Evolutionary conservation across 2,329 filamentous ascomycete species (phyloP), one percentile per base, ranked within the genome.

Genomic region (Ophiocordyceps camponoti-floridani): DNA sequence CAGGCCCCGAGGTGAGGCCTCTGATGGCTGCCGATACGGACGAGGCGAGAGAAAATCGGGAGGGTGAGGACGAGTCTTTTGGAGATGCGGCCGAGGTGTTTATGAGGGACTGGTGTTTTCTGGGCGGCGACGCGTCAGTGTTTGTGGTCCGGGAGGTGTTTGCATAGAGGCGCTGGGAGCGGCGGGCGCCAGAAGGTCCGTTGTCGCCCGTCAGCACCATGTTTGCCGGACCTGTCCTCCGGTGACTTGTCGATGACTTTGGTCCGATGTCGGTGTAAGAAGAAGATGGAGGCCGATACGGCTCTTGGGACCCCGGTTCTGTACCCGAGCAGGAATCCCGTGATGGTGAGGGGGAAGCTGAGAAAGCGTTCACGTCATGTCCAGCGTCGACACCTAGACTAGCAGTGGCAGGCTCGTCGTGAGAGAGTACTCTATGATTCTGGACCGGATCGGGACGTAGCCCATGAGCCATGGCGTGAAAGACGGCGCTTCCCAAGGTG

Each of bases 21-120:
- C 55, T 66, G 41, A 70, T 55, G 11, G 66, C 60, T 10, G 66
- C 60, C 5, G 68, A 63, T 55, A 71, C 61, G 43, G 65, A 62
- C 3, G 68, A 65, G 2, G 64, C 56, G 41, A 73, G 56, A 50
- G 72, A 68, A 37, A 64, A 62, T 48, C 72, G 64, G 30, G 62
- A 67, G 40, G 64, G 38, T 7, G 53, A 43, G 8, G 56, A 45
- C 4, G 49, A 41, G 38, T 49, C 38, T 28, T 48, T 52, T 30
- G 19, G 10, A 18, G 40, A 40, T 13, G 40, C 47, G 5, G 40
- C 30, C 13, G 49, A 38, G 4, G 38, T 19, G 3, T 12, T 35
- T 2, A n/a, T 12, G 12, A n/a, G 31, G n/a, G 6, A 35, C 5
- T n/a, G 31, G 14, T n/a, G 31, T n/a, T 14, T 35, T 14, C 9